Conservation (phyloP, 352 stramenopile species). For the Salisapilia sapeloensis region DNA sequence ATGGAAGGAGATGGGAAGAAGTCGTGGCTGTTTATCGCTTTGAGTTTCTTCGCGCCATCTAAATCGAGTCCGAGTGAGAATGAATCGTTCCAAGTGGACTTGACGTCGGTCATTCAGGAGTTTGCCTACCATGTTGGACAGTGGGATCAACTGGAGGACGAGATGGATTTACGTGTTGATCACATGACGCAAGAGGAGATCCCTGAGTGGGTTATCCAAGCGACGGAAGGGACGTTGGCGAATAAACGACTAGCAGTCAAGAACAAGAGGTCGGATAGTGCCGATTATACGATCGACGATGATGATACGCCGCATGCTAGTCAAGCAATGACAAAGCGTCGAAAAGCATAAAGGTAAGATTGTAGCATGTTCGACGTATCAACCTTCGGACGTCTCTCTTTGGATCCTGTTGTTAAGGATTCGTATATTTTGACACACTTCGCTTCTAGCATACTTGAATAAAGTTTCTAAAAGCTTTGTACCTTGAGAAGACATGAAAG, state of each 20-base stretch:
- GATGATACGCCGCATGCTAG: slow-evolving; percentile 12
- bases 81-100: slow-evolving; percentile 25
- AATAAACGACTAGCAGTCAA: slow-evolving; percentile 3
- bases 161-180: slow-evolving; percentile 75
- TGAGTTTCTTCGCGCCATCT: slow-evolving; percentile 34
- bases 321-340: too few species aligned
- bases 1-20: slow-evolving; percentile 12
- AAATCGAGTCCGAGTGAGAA: neutral
- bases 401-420: too few species aligned
- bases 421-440: too few species aligned
- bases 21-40: slow-evolving; percentile 62
- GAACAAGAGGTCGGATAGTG: slow-evolving; percentile 6
- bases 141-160: slow-evolving; percentile 44
- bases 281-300: slow-evolving; percentile 11
- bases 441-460: too few species aligned
- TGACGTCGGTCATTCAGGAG: slow-evolving; percentile 54
- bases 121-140: slow-evolving; percentile 63
- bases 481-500: too few species aligned
- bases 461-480: too few species aligned
- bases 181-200: slow-evolving; percentile 36
- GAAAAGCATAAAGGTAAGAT: too few species aligned
- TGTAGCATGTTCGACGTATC: too few species aligned
- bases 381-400: too few species aligned
- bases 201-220: slow-evolving; percentile 44
- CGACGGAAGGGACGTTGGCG: slow-evolving; percentile 5